Conservation (phyloP, 2,329 filamentous ascomycete species). For the Leptographium procerum region DNA sequence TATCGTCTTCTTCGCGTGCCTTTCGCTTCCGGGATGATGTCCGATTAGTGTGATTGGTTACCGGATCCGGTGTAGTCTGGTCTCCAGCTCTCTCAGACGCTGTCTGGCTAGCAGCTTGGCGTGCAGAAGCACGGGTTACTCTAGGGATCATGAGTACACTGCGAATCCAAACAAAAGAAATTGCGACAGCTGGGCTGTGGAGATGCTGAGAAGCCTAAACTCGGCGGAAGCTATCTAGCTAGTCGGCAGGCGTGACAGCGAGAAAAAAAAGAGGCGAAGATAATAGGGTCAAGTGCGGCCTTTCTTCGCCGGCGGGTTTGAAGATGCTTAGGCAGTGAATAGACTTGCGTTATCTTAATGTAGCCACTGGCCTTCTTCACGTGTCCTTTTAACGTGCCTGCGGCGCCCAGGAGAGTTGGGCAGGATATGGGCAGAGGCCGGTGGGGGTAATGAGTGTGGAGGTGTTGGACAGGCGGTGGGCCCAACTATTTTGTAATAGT, state of each 20-base stretch:
- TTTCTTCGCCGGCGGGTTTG: neutral
- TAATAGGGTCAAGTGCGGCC: neutral
- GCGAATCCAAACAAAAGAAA: constrained; percentile 6
- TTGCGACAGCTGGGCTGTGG: neutral
- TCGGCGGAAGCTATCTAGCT: neutral
- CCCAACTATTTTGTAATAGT: neutral
- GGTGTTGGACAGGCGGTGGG: neutral
- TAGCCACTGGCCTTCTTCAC: neutral
- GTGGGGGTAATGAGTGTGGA: neutral
- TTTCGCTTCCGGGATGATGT: constrained; percentile 65
- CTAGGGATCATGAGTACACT: constrained; percentile 82
- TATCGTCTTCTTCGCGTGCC: constrained; percentile 35
- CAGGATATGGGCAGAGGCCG: neutral
- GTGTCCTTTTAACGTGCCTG: neutral
- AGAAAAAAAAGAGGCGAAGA: neutral
- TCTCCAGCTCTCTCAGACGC: constrained; percentile 28
- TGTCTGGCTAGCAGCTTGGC: constrained; percentile 59
- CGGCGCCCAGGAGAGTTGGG: neutral
- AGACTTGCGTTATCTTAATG: neutral
- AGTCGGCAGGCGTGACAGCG: neutral
- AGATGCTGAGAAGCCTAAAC: neutral
- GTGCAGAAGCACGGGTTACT: constrained; percentile 90
- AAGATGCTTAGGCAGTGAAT: neutral
- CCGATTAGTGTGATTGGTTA: constrained; percentile 27
- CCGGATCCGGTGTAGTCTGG: constrained; percentile 17